phyloP scores from a whole-genome alignment of 2,329 filamentous ascomycete species.

The Microcyclospora tardicrescens region DNA sequence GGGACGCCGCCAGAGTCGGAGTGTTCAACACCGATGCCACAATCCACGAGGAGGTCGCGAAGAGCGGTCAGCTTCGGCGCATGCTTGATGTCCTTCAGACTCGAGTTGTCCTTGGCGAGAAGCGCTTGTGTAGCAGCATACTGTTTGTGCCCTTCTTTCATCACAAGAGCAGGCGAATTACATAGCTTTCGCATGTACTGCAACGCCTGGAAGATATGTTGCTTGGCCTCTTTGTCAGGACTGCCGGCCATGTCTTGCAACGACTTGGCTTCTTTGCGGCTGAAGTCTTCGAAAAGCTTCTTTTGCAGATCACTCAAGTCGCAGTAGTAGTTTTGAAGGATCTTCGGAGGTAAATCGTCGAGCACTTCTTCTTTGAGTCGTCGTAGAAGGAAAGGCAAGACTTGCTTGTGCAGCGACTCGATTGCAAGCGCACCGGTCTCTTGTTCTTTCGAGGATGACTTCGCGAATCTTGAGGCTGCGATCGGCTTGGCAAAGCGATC shows the following conservation, averaged over 20 bases:
- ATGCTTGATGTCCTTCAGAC: slow-evolving; percentile 71
- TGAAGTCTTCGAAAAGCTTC: slow-evolving; percentile 93
- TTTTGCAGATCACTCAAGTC: slow-evolving; percentile 90
- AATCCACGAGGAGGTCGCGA: slow-evolving; percentile 90
- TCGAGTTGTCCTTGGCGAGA: slow-evolving; percentile 65
- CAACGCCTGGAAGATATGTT: slow-evolving; percentile 96
- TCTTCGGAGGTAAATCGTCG: slow-evolving; percentile 93
- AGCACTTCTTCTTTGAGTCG: slow-evolving; percentile 96
- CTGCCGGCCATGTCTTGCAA: slow-evolving; percentile 71
- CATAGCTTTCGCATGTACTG: slow-evolving; percentile 99
- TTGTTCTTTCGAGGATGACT: slow-evolving; percentile 96
- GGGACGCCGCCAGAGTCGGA: slow-evolving; percentile 35
- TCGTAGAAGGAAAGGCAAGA: slow-evolving; percentile 86
- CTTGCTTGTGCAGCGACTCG: slow-evolving; percentile 96
- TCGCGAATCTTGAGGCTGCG: slow-evolving; percentile 84
- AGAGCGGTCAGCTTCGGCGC: slow-evolving; percentile 87
- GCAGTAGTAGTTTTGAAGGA: slow-evolving; percentile 98
- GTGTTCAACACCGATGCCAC: slow-evolving; percentile 75
- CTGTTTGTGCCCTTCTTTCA: slow-evolving; percentile 84
- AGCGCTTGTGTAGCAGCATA: slow-evolving; percentile 79
- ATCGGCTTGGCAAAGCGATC: slow-evolving; percentile 93
- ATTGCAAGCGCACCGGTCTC: slow-evolving; percentile 92
- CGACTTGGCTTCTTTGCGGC: slow-evolving; percentile 81
- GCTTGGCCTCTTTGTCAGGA: slow-evolving; percentile 84
- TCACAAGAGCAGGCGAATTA: slow-evolving; percentile 90